A percentile compares a stretch with the other conserved stretches of the same genome.
Conservation (phyloP, 257 asterid species). For the Scutellaria galericulata region DNA sequence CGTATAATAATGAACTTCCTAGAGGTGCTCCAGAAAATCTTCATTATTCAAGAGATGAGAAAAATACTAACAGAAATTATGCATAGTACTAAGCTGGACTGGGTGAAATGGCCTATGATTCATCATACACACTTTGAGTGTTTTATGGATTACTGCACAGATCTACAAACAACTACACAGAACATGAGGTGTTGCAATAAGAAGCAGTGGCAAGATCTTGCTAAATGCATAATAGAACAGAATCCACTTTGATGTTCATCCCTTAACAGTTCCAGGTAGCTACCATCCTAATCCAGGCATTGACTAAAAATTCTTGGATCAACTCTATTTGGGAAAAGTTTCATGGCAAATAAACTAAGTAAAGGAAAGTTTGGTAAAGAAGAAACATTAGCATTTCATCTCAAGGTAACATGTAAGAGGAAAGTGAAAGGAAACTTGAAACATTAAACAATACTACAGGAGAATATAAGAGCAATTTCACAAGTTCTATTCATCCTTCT, state of each 20-base stretch:
- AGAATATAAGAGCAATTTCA: neutral
- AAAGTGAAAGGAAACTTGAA: neutral
- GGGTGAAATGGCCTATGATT: neutral
- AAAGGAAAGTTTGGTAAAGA: neutral
- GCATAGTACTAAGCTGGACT: neutral
- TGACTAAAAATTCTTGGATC: neutral
- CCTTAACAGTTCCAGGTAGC: neutral
- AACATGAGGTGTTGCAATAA: neutral
- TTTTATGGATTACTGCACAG: constrained; percentile 4
- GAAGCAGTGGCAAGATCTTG: neutral
- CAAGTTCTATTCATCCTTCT: neutral
- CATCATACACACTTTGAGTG: neutral
- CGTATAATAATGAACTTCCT: neutral
- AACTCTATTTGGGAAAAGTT: neutral
- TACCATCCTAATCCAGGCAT: neutral
- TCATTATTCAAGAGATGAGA: neutral
- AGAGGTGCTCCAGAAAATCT: neutral
- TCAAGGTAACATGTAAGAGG: neutral
- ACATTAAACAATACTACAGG: neutral
- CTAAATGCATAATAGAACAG: neutral
- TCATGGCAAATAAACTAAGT: neutral
- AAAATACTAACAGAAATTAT: too few species aligned
- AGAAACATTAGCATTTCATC: neutral
- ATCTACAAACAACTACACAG: neutral
- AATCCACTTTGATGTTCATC: neutral